Base-by-base conservation (phyloP, 2,329 filamentous ascomycete genomes). In the Dothidotthia symphoricarpi region DNA sequence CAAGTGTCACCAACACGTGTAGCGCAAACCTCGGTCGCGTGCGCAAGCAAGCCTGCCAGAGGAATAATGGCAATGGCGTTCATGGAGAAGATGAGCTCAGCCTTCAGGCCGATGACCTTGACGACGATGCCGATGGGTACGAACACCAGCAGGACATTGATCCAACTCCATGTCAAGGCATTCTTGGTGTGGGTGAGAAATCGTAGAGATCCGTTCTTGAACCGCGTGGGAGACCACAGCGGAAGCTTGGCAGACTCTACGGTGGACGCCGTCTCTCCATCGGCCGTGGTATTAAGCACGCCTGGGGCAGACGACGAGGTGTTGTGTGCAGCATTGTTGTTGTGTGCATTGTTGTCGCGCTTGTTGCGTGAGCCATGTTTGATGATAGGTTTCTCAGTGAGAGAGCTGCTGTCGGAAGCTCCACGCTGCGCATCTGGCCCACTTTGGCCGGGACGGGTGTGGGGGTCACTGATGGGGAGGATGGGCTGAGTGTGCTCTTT, bases 81-180 rank as follows among this genome's bases (percentile, higher is more conserved):
- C 66, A 76, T 69, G 35, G 71, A 67, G 57, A 76, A 76, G 52
- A 75, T 64, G 39, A 74, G 66, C 13, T 67, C 58, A 6, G 70
- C 55, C 31, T 60, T 67, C 31, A 74, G 46, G 17, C 57, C 47
- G 11, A 67, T 64, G 9, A 65, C 59, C 38, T 84, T 74, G 39
- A 82, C 75, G 42, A 75, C 75, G 55, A 93, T 90, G 53, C 86
- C 87, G 36, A 86, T 74, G 6, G 86, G 87, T 19, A 91, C 86
- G 59, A 89, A 89, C 37, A 90, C 68, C 47, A 91, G 72, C 51
- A 91, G 72, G 37, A 88, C 56, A 63, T 93, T 91, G 70, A 91
- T 72, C 78, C 83, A 88, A 71, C 82, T 88, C 61, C 86, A 80
- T 28, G 82, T 76, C 46, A 90, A 55, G 57, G 72, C 72, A 81